These are phyloP conservation scores for Asterionellopsis glacialis DNA, from an alignment of 108 stramenopile species.

Conservation along the genomic window DNA sequence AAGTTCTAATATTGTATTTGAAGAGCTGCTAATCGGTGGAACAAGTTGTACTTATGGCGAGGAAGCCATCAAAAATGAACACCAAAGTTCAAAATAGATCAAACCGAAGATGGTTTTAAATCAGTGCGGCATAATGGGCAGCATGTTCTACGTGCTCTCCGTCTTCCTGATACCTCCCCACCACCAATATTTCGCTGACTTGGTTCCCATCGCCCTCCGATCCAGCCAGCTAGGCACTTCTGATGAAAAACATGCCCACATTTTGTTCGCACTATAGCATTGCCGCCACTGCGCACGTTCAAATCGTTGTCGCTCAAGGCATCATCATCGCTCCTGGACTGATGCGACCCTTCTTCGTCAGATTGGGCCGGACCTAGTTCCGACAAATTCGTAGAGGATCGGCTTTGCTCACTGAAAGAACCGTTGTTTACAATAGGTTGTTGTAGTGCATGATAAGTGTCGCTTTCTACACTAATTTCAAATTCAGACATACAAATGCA, in stretches of 20 bases:
- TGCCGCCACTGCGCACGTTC: conserved; percentile 4
- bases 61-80: too few relatives aligned
- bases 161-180: conserved; percentile 11
- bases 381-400: not conserved
- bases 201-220: conserved; percentile 49
- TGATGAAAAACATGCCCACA: conserved; percentile 59
- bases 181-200: conserved; percentile 9
- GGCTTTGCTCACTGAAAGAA: not conserved
- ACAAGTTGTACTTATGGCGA: too few relatives aligned
- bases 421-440: not conserved
- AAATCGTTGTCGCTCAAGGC: not conserved
- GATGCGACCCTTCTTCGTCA: conserved; percentile 11
- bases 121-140: conserved; percentile 61
- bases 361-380: not conserved
- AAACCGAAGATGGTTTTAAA: conserved; percentile 13
- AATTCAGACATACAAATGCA: conserved; percentile 74
- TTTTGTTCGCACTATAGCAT: conserved; percentile 41
- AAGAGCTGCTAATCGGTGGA: too few relatives aligned
- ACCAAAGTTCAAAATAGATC: not conserved
- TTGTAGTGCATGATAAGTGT: not conserved
- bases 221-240: conserved; percentile 47
- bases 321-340: not conserved
- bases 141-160: conserved; percentile 38
- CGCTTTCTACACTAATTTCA: conserved; percentile 4
- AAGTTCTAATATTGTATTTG: too few relatives aligned